Conservation (phyloP, 2,329 filamentous ascomycete species). For the Massarina eburnea region DNA sequence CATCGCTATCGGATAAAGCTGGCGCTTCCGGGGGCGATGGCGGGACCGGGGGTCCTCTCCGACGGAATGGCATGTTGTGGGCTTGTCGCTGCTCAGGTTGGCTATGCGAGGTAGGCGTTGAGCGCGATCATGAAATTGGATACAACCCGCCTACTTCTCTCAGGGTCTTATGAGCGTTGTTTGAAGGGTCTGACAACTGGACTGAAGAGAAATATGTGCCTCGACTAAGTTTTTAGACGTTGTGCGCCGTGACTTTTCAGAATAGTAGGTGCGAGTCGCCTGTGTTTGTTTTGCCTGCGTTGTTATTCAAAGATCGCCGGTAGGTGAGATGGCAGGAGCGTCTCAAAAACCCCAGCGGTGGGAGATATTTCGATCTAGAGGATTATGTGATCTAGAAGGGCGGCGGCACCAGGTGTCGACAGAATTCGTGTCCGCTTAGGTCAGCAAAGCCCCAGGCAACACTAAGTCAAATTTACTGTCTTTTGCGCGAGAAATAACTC, state of each 20-base stretch:
- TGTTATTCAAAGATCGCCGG: not conserved
- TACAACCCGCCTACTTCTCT: not conserved
- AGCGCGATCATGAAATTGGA: not conserved
- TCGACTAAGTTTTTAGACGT: not conserved
- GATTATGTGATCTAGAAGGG: too few species aligned
- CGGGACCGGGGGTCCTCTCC: not conserved
- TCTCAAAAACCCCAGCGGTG: too few species aligned
- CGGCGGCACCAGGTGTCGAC: too few species aligned
- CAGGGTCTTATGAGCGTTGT: not conserved
- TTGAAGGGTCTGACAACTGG: too few species aligned
- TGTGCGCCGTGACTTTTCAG: not conserved
- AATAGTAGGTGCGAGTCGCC: not conserved
- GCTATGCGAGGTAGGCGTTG: not conserved
- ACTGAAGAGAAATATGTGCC: too few species aligned
- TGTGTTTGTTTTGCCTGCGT: not conserved
- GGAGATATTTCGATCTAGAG: too few species aligned
- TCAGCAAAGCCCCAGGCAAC: too few species aligned
- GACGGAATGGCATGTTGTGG: not conserved
- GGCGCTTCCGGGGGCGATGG: not conserved
- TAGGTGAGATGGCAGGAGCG: not conserved
- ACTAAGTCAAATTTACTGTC: too few species aligned
- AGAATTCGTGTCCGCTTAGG: too few species aligned
- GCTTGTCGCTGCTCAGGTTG: not conserved
- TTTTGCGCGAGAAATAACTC: too few species aligned
- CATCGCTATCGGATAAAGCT: constrained; percentile 3